Percentiles rank a stretch among this genome's conserved stretches.
These are phyloP conservation scores for Heteromeles arbutifolia DNA, from an alignment of 306 rosid species.

Conservation along the genomic window DNA sequence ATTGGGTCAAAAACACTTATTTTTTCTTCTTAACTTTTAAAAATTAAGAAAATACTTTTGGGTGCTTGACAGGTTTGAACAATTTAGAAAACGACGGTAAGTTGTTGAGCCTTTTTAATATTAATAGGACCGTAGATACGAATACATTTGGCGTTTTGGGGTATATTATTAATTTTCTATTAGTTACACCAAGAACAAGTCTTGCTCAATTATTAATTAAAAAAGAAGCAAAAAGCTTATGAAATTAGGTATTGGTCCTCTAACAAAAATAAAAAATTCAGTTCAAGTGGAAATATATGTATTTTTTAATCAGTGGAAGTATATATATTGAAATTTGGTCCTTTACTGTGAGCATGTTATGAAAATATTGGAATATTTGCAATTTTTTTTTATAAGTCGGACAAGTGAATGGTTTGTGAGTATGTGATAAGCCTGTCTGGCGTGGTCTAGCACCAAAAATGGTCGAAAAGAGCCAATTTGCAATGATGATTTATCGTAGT, in stretches of 20 bases:
- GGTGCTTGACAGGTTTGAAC: not conserved
- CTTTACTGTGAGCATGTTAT: not conserved
- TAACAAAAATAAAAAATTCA: not conserved
- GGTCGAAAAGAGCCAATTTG: not conserved
- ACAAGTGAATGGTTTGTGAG: not conserved
- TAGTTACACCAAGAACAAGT: not conserved
- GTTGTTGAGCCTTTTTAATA: not conserved
- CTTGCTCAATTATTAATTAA: conserved; percentile 3
- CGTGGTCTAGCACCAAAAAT: not conserved
- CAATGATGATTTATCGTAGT: no score
- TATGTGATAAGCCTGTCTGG: conserved; percentile 9
- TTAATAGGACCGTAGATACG: not conserved
- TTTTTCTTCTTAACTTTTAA: not conserved
- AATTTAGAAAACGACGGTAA: not conserved
- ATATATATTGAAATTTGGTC: no score
- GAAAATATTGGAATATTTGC: not conserved
- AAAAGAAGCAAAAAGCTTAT: not conserved
- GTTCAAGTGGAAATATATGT: not conserved
- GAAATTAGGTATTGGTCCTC: not conserved
- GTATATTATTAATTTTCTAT: not conserved
- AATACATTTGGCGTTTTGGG: not conserved
- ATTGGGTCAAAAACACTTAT: not conserved
- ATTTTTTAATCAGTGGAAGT: not conserved
- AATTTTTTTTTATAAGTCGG: not conserved
- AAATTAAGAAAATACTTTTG: not conserved